phyloP scores from a whole-genome alignment of 2,329 filamentous ascomycete genomes.

The Ambrosiella cleistominuta region DNA sequence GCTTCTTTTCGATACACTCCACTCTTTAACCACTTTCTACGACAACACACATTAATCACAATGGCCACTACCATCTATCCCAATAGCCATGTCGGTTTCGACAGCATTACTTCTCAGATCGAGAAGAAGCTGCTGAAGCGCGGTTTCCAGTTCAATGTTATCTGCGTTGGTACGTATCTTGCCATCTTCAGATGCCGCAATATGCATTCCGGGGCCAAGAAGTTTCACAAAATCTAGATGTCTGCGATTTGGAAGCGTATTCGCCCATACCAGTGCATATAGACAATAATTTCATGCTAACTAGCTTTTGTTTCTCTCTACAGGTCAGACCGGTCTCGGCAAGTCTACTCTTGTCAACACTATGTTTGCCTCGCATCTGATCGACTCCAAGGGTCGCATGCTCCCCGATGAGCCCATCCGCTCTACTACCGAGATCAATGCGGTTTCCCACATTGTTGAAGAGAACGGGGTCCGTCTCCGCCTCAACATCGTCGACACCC shows the following conservation, averaged over 20 bases:
- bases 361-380: slow-evolving; percentile 98
- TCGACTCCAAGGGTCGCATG: slow-evolving; percentile 94
- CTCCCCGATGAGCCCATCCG: slow-evolving; percentile 83
- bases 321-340: slow-evolving; percentile 94
- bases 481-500: slow-evolving; percentile 97
- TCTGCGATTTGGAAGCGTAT: too few species aligned
- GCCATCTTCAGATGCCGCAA: neutral
- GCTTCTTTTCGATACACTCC: slow-evolving; percentile 12
- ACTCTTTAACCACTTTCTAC: slow-evolving; percentile 16
- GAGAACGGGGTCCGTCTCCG: slow-evolving; percentile 96
- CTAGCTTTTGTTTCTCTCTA: slow-evolving; percentile 3
- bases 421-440: slow-evolving; percentile 93
- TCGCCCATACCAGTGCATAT: neutral
- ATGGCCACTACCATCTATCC: slow-evolving; percentile 58
- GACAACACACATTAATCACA: slow-evolving; percentile 22
- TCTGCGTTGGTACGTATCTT: slow-evolving; percentile 75
- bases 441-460: slow-evolving; percentile 96
- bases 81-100: slow-evolving; percentile 97
- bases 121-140: slow-evolving; percentile 99
- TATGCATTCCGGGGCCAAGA: neutral
- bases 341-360: slow-evolving; percentile 99
- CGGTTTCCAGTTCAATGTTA: slow-evolving; percentile 99
- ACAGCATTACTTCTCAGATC: slow-evolving; percentile 98
- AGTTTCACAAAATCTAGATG: neutral
- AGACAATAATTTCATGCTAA: neutral